Conservation (phyloP, 2,329 filamentous ascomycete species). For the Neopestalotiopsis rosae region DNA sequence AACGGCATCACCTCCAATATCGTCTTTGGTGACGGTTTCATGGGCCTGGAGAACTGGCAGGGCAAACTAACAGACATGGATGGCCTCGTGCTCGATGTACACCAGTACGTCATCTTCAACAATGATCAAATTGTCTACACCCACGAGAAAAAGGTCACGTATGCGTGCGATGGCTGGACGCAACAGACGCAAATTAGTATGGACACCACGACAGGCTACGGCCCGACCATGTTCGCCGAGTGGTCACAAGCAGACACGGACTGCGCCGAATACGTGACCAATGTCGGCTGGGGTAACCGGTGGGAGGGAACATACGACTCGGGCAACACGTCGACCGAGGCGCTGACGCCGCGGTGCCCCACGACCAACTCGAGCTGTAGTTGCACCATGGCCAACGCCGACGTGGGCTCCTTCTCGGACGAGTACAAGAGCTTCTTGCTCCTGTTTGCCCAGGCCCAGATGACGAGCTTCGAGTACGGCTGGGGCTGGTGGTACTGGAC, state of each 20-base stretch:
- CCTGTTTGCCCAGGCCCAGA: conserved; percentile 94
- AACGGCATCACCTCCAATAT: conserved; percentile 78
- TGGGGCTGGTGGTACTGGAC: conserved; percentile 99
- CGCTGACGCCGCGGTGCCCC: conserved; percentile 78
- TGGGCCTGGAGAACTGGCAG: conserved; percentile 90
- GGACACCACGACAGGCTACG: conserved; percentile 79
- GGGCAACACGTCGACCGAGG: conserved; percentile 63
- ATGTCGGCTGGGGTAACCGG: conserved; percentile 84
- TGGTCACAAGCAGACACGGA: conserved; percentile 98
- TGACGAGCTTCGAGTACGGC: conserved; percentile 89
- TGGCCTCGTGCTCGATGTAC: conserved; percentile 88
- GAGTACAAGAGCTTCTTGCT: conserved; percentile 85
- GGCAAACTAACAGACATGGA: conserved; percentile 75
- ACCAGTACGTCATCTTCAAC: conserved; percentile 99
- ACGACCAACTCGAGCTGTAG: conserved; percentile 68
- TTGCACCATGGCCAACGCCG: conserved; percentile 78
- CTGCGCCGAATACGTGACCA: conserved; percentile 85
- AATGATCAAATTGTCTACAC: conserved; percentile 80
- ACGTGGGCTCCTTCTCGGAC: conserved; percentile 68
- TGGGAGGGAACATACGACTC: conserved; percentile 89
- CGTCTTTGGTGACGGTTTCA: conserved; percentile 93
- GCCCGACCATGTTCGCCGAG: conserved; percentile 92
- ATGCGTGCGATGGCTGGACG: conserved; percentile 88
- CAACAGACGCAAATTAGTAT: conserved; percentile 76
- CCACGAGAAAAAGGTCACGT: conserved; percentile 83